Base-by-base conservation (phyloP, 2,329 filamentous ascomycete genomes). In the Thermothelomyces thermophilus region DNA sequence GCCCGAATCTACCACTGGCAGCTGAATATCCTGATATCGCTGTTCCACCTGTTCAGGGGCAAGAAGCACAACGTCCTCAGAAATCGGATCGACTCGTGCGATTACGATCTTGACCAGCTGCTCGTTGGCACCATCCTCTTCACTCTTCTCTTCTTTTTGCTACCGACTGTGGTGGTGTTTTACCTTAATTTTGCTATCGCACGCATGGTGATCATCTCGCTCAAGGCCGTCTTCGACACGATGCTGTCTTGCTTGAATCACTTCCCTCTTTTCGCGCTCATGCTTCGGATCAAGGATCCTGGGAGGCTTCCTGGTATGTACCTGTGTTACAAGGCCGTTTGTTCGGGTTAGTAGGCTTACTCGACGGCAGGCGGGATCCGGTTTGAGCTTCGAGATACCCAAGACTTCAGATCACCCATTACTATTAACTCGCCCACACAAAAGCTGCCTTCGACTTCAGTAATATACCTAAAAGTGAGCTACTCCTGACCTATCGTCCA, bases 1-100 rank as follows among this genome's bases (percentile, higher is more conserved):
- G 93, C 93, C 2, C 85, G 93, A 45, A 97, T 98, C 62, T 98
- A 91, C 68, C 90, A 97, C 70, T 98, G 93, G 93, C 93, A 98
- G 69, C 82, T 98, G 54, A 95, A 87, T 3, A 97, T 98, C 55
- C 85, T 98, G 57, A 84, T 91, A 57, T 97, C 91, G 10, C 82
- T 98, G n/a, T 98, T 98, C 68, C 94, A 98, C 66, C 82, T 98
- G 9, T 98, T 98, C 65, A 87, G 91, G 28, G 94, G 93, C 51
- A 97, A 96, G 73, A 98, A 98, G 68, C 86, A 95, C 64, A 98
- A 98, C 60, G 86, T 98, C 14, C 79, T 98, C 19, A 86, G 94
- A 54, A 95, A 96, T 64, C 90, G 93, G 69, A 97, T 98, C 62
- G 93, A 98, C 66, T 95, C 90, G 41, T 98, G 93, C 74, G 93